phyloP scores from a whole-genome alignment of 2,329 filamentous ascomycete genomes.

The Nothophaeocryptopus gaeumannii region DNA sequence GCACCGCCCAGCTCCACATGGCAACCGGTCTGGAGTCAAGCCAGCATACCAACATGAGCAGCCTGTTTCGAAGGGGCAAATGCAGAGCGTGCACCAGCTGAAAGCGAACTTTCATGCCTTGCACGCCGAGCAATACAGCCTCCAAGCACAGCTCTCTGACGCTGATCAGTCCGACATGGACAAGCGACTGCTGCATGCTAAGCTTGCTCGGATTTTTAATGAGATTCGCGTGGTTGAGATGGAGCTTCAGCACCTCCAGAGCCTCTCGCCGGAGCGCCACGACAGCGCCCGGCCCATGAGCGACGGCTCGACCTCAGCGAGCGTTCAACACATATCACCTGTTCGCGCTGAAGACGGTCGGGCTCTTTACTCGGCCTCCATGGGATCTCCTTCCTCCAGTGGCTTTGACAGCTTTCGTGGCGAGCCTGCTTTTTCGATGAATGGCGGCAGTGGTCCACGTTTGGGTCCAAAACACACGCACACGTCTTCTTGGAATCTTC shows the following conservation, averaged over 20 bases:
- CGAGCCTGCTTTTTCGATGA: too few relatives aligned
- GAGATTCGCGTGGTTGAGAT: constrained; percentile 12
- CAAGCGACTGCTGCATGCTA: constrained; percentile 5
- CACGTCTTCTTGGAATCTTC: constrained; percentile 8
- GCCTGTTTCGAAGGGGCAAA: too few relatives aligned
- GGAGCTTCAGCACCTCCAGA: constrained; percentile 1
- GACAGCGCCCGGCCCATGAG: constrained; percentile 9
- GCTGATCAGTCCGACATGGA: not conserved
- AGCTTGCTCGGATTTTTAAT: constrained; percentile 3
- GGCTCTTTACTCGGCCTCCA: constrained; percentile 6
- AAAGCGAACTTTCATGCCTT: constrained; percentile 11
- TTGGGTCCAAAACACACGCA: not conserved
- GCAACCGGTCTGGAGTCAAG: too few relatives aligned
- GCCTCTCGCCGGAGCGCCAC: constrained; percentile 7
- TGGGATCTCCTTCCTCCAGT: constrained; percentile 7
- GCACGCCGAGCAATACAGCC: constrained; percentile 12
- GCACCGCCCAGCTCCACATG: constrained; percentile 5
- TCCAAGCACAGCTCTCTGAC: constrained; percentile 3
- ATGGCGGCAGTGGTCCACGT: not conserved
- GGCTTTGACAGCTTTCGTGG: not conserved
- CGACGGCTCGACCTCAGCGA: constrained; percentile 4
- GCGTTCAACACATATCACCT: constrained; percentile 10
- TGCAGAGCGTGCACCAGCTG: not conserved
- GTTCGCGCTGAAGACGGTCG: constrained; percentile 11
- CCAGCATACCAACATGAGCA: too few relatives aligned